A percentile compares a stretch with the other conserved stretches of the same genome.
phyloP scores from a whole-genome alignment of 176 grass and related monocot genomes.

The Aegilops longissima region DNA sequence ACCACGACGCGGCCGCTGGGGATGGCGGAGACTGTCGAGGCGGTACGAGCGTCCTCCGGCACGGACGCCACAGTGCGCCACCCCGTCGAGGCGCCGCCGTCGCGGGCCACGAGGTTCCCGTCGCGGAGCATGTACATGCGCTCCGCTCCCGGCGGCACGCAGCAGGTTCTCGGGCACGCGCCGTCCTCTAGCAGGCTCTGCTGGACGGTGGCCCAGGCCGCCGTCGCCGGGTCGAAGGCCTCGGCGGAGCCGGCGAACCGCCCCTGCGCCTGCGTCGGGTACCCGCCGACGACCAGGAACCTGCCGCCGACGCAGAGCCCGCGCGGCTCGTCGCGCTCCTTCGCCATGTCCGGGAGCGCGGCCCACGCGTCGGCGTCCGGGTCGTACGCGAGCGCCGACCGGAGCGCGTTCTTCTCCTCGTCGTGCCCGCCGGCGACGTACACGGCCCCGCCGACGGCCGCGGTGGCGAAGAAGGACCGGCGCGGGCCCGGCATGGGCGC shows the following conservation, averaged over 20 bases:
- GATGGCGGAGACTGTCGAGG: constrained; percentile 25
- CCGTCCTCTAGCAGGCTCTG: constrained; percentile 46
- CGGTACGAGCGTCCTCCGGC: constrained; percentile 54
- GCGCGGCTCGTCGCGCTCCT: constrained; percentile 77
- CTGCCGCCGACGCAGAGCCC: constrained; percentile 53
- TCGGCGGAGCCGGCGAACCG: constrained; percentile 57
- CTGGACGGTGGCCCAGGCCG: constrained; percentile 37
- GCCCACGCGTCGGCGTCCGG: constrained; percentile 54
- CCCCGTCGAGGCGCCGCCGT: constrained; percentile 10
- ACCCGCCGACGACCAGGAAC: constrained; percentile 80
- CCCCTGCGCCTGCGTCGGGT: constrained; percentile 75
- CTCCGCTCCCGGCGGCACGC: constrained; percentile 22
- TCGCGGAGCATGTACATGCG: constrained; percentile 65
- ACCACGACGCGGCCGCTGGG: constrained; percentile 50
- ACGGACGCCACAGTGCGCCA: constrained; percentile 61
- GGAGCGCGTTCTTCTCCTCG: constrained; percentile 88
- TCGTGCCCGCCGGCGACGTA: constrained; percentile 93
- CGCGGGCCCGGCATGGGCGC: constrained; percentile 58
- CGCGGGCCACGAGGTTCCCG: constrained; percentile 45
- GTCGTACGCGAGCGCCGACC: constrained; percentile 72
- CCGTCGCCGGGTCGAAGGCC: constrained; percentile 51
- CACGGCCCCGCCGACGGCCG: constrained; percentile 40
- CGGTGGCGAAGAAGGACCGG: constrained; percentile 78
- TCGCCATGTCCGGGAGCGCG: constrained; percentile 67
- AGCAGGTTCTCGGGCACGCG: constrained; percentile 53